Evolutionary conservation across 805 yeast species (phyloP).

Genomic region (Nakazawaea molendinolei): DNA sequence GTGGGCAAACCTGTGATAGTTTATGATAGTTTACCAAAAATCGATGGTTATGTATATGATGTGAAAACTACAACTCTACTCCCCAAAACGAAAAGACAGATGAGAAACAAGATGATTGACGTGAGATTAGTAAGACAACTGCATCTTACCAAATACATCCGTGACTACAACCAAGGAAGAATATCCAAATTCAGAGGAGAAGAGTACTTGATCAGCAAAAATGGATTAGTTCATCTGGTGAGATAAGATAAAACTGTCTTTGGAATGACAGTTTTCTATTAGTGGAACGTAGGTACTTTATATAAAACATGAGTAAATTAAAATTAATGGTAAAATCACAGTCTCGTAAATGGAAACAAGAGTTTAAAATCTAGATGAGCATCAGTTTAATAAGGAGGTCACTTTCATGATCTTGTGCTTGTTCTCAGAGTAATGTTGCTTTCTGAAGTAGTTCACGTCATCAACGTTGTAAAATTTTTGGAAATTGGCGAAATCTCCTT

Average conservation of each 20-base stretch:
- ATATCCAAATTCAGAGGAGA: not conserved
- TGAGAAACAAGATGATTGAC: not conserved
- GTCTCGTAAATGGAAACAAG: not conserved
- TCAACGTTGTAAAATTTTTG: conserved; percentile 9
- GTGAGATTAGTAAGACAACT: conserved; percentile 1
- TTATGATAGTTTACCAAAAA: conserved; percentile 1
- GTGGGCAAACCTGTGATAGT: conserved; percentile 6
- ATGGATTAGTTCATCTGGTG: conserved; percentile 5
- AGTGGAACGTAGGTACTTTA: not conserved
- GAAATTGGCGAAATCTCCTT: conserved; percentile 6
- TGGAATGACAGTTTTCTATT: not conserved
- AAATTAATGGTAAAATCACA: not conserved
- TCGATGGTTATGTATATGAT: conserved; percentile 2
- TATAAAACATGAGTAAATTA: no score
- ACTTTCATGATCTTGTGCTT: conserved; percentile 11
- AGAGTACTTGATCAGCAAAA: conserved; percentile 1
- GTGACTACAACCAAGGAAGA: not conserved
- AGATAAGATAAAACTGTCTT: not conserved
- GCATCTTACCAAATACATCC: not conserved
- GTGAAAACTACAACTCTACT: not conserved
- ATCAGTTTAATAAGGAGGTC: conserved; percentile 10
- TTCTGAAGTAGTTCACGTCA: conserved; percentile 6
- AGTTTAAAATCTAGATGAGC: not conserved
- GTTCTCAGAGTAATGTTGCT: conserved; percentile 4
- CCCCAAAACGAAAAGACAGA: not conserved